Evolutionary conservation across 139 green algal genomes (phyloP).

Genomic region (Volvox africanus): DNA sequence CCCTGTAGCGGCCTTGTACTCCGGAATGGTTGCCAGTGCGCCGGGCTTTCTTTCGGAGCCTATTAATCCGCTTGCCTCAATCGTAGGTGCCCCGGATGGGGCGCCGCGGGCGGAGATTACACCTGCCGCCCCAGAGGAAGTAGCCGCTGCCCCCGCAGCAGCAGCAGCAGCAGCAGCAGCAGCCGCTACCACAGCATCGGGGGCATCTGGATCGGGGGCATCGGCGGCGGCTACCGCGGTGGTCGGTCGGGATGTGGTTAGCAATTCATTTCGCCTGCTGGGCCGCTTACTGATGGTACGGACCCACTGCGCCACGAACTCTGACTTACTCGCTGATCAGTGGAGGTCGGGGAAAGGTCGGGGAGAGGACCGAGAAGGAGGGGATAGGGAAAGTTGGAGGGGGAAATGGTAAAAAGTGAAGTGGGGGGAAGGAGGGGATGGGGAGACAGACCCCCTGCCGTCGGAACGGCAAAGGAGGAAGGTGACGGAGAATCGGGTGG

Average conservation of each 20-base stretch:
- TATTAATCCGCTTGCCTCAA: not conserved
- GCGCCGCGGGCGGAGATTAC: not conserved
- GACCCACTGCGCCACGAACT: constrained; percentile 43
- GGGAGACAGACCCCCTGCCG: too few species aligned
- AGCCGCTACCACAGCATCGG: too few species aligned
- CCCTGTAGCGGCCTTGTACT: not conserved
- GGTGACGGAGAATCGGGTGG: too few species aligned
- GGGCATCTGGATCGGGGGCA: too few species aligned
- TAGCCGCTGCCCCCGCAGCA: too few species aligned
- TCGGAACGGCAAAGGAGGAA: too few species aligned
- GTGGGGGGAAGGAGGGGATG: too few species aligned
- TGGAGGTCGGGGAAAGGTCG: not conserved
- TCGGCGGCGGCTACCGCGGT: too few species aligned
- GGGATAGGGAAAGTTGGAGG: not conserved
- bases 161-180: too few species aligned
- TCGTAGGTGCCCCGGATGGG: too few species aligned
- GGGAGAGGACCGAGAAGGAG: not conserved
- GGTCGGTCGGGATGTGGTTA: too few species aligned
- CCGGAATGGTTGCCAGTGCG: not conserved
- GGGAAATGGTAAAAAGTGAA: too few species aligned
- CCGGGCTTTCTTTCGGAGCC: not conserved
- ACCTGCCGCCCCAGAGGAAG: not conserved
- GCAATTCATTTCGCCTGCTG: not conserved
- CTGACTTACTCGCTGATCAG: not conserved
- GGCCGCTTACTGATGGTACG: constrained; percentile 6